A percentile compares a stretch with the other conserved stretches of the same genome.
phyloP scores from a whole-genome alignment of 129 eudicot genomes.

The Lactuca saligna region DNA sequence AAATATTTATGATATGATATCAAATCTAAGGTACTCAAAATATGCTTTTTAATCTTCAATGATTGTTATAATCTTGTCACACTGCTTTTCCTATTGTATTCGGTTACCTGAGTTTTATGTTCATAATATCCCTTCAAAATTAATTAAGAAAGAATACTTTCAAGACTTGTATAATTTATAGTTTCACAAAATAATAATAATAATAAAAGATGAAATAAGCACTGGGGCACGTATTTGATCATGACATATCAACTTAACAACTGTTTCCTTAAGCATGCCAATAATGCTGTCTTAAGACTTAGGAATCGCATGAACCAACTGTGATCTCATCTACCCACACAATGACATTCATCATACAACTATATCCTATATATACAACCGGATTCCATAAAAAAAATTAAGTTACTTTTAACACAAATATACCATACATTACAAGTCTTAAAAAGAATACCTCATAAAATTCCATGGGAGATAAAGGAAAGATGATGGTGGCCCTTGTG shows the following conservation, averaged over 20 bases:
- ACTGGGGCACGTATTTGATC: constrained; percentile 22
- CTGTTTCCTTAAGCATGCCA: constrained; percentile 33
- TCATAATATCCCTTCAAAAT: too few relatives aligned
- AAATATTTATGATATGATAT: too few relatives aligned
- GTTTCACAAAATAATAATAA: background rate
- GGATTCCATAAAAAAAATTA: background rate
- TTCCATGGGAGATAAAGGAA: constrained; percentile 37
- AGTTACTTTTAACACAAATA: background rate
- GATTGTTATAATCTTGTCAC: background rate
- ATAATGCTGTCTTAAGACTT: constrained; percentile 21
- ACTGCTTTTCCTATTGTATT: too few relatives aligned
- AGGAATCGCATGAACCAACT: constrained; percentile 38
- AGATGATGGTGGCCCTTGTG: constrained; percentile 23
- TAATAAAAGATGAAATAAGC: background rate
- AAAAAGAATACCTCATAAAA: constrained; percentile 1
- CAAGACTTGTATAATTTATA: background rate
- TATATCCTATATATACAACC: constrained; percentile 29
- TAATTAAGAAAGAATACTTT: too few relatives aligned
- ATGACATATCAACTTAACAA: constrained; percentile 44
- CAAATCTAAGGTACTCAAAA: background rate
- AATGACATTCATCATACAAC: constrained; percentile 23
- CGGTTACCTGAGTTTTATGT: too few relatives aligned
- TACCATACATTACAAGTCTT: background rate
- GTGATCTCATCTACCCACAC: constrained; percentile 41
- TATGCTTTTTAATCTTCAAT: background rate